phyloP scores from a whole-genome alignment of 1,284 basidiomycete genomes.

The Xerocomus cyaneibrunnescens region DNA sequence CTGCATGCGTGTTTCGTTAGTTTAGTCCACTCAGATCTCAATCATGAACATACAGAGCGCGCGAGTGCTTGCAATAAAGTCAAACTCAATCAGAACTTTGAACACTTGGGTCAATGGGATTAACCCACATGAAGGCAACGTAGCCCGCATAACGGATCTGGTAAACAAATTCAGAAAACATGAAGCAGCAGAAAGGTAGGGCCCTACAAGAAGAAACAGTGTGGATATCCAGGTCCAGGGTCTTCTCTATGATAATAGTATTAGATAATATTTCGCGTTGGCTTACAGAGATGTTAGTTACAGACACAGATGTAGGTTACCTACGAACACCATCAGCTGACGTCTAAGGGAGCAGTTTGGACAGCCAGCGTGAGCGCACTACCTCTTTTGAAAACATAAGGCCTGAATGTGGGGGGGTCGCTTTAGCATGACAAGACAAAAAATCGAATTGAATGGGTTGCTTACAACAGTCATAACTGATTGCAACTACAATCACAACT shows the following conservation, averaged over 20 bases:
- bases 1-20: no score
- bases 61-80: no score
- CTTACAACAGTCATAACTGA: slow-evolving; percentile 7
- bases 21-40: no score
- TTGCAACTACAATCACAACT: background rate
- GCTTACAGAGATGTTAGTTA: background rate
- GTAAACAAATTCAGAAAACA: background rate
- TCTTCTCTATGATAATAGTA: background rate
- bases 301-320: slow-evolving; percentile 3
- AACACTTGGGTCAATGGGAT: no score
- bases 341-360: background rate
- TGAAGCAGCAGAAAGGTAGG: background rate
- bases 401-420: background rate
- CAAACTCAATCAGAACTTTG: no score
- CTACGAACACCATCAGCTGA: background rate
- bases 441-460: background rate
- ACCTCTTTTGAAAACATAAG: slow-evolving; percentile 6
- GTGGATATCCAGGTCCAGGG: slow-evolving; percentile 3
- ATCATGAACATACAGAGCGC: no score
- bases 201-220: background rate
- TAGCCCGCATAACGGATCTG: slow-evolving; percentile 3
- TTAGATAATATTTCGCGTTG: background rate
- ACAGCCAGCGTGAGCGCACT: background rate
- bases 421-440: background rate
- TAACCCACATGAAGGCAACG: background rate